Evolutionary conservation across 345 rosid genomes (phyloP).

Genomic region (Limnanthes douglasii): DNA sequence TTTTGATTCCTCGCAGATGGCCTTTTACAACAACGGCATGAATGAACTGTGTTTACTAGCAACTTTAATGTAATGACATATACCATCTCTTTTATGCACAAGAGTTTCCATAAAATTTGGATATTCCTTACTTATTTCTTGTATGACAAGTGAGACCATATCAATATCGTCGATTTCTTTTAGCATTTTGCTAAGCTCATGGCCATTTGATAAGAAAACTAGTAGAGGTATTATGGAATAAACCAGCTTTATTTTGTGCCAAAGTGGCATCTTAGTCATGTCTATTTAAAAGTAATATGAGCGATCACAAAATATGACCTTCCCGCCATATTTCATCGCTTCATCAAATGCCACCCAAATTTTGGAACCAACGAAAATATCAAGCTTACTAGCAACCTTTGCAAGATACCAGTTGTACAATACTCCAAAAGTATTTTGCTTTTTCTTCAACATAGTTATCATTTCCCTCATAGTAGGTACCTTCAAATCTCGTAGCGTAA

Average conservation of each 20-base stretch:
- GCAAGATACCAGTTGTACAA: slow-evolving; percentile 84
- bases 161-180: slow-evolving; percentile 82
- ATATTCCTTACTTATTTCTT: slow-evolving; percentile 91
- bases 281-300: slow-evolving; percentile 74
- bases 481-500: slow-evolving; percentile 60
- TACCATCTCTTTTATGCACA: slow-evolving; percentile 91
- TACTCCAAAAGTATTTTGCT: slow-evolving; percentile 65
- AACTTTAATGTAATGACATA: slow-evolving; percentile 51
- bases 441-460: slow-evolving; percentile 82
- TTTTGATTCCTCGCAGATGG: slow-evolving; percentile 77
- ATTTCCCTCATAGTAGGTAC: slow-evolving; percentile 65
- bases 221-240: slow-evolving; percentile 60
- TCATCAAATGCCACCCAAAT: slow-evolving; percentile 90
- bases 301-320: slow-evolving; percentile 89
- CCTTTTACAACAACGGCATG: slow-evolving; percentile 89
- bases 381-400: slow-evolving; percentile 68
- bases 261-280: slow-evolving; percentile 82
- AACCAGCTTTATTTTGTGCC: slow-evolving; percentile 68
- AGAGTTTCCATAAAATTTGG: slow-evolving; percentile 90
- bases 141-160: slow-evolving; percentile 78
- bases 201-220: slow-evolving; percentile 57
- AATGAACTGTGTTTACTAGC: slow-evolving; percentile 64
- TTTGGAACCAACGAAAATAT: slow-evolving; percentile 82
- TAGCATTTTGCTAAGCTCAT: slow-evolving; percentile 78
- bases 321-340: slow-evolving; percentile 68